These are phyloP conservation scores for Brassica napus DNA, from an alignment of 345 rosid species.

Conservation along the genomic window Da-Ae NC_063435.1:27018501-27019000, in stretches of 20 bases:
- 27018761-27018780: no score
- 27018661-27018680: slow-evolving; percentile 31
- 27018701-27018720: background rate
- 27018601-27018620: slow-evolving; percentile 14
- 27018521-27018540: background rate
- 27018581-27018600: slow-evolving; percentile 29
- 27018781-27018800: background rate
- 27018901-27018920: background rate
- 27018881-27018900: background rate
- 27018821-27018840: background rate
- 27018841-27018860: background rate
- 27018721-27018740: background rate
- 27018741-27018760: background rate
- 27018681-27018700: slow-evolving; percentile 37
- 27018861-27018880: background rate
- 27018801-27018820: background rate
- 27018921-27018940: background rate
- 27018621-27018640: slow-evolving; percentile 29
- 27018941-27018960: slow-evolving; percentile 31
- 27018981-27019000: slow-evolving; percentile 45
- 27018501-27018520: background rate
- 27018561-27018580: slow-evolving; percentile 24
- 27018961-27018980: slow-evolving; percentile 45
- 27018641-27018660: slow-evolving; percentile 30
- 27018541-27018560: background rate